phyloP scores from a whole-genome alignment of 2,329 filamentous ascomycete genomes.

The Cordyceps militaris region DNA sequence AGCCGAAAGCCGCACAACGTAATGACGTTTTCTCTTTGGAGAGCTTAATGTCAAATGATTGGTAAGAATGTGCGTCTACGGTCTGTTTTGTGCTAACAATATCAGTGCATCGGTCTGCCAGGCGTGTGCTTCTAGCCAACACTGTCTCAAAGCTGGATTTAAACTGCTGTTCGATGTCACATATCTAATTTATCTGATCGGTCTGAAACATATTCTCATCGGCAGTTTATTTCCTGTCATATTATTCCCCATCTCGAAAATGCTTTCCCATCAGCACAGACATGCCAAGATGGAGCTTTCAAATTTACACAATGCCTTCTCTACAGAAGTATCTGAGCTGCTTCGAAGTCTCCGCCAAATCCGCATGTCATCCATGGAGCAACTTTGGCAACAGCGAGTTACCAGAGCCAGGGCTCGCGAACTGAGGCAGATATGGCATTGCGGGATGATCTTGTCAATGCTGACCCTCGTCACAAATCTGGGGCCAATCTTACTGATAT shows the following conservation, averaged over 20 bases:
- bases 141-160: constrained; percentile 7
- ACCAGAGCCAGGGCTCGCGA: neutral
- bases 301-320: constrained; percentile 1
- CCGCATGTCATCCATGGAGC: constrained; percentile 12
- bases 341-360: constrained; percentile 13
- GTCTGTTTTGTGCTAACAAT: neutral
- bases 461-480: constrained; percentile 7
- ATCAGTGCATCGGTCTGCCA: neutral
- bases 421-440: constrained; percentile 10
- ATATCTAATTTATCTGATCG: constrained; percentile 11
- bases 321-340: constrained; percentile 5
- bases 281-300: neutral
- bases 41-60: constrained; percentile 1
- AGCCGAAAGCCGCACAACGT: neutral
- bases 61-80: neutral
- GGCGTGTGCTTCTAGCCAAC: neutral
- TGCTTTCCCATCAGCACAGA: constrained; percentile 6
- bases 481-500: constrained; percentile 7
- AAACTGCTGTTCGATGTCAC: constrained; percentile 11
- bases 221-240: constrained; percentile 4
- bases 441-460: constrained; percentile 5
- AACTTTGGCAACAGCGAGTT: constrained; percentile 6
- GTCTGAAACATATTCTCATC: constrained; percentile 7
- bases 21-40: neutral
- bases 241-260: constrained; percentile 10